A percentile compares a stretch with the other conserved stretches of the same genome.
Evolutionary conservation across 2,329 filamentous ascomycete genomes (phyloP).

Genomic region (Cercospora sp.): DNA sequence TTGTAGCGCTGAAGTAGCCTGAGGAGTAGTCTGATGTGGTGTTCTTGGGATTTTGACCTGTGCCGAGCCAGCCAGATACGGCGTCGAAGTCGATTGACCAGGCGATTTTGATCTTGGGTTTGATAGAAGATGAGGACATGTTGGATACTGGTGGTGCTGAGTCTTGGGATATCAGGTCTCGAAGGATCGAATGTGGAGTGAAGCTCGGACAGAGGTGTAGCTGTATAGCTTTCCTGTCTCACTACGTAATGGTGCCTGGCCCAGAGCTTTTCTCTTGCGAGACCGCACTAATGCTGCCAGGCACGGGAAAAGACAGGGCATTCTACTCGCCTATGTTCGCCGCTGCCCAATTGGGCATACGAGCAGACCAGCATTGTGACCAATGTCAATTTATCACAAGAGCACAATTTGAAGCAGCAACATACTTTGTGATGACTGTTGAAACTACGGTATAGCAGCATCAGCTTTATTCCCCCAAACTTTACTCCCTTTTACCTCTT

Average conservation of each 20-base stretch:
- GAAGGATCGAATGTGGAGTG: not conserved
- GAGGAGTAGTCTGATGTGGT: conserved; percentile 57
- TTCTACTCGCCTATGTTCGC: conserved; percentile 2
- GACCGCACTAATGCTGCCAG: conserved; percentile 11
- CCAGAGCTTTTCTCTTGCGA: conserved; percentile 2
- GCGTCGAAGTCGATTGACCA: conserved; percentile 58
- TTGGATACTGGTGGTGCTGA: not conserved
- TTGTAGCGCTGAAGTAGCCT: conserved; percentile 57
- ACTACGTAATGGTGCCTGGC: conserved; percentile 13
- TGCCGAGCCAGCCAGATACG: conserved; percentile 61
- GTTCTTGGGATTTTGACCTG: conserved; percentile 54
- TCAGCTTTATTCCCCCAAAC: conserved; percentile 19
- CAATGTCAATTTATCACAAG: not conserved
- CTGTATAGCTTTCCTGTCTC: not conserved
- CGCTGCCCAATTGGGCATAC: conserved; percentile 1
- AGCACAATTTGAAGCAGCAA: no score
- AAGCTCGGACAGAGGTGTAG: not conserved
- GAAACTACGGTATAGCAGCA: conserved; percentile 8
- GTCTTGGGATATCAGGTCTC: no score
- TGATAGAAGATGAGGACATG: not conserved
- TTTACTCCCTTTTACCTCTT: conserved; percentile 38
- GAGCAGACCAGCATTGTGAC: not conserved
- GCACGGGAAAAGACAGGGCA: not conserved
- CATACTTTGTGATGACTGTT: no score
- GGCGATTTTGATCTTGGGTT: conserved; percentile 43